These are phyloP conservation scores for Parietaria judaica DNA, from an alignment of 306 rosid genomes.

Conservation along the genomic window DNA sequence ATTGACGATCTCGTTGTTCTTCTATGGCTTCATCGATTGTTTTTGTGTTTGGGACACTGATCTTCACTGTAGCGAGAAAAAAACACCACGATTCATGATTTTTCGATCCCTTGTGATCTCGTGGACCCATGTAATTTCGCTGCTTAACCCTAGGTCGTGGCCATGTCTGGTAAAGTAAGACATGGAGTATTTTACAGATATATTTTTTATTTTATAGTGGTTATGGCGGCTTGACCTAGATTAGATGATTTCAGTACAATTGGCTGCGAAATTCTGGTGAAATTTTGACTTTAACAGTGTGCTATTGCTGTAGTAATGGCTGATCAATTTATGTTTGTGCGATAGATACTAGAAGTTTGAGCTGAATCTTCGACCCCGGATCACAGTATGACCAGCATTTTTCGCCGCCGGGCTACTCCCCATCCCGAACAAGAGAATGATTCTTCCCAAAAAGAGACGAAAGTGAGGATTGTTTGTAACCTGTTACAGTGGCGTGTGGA, in stretches of 20 bases:
- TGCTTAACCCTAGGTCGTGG: too few relatives aligned
- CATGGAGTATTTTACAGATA: neutral
- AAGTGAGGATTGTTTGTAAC: slow-evolving; percentile 16
- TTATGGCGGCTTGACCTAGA: too few relatives aligned
- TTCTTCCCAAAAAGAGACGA: slow-evolving; percentile 17
- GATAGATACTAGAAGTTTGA: slow-evolving; percentile 9
- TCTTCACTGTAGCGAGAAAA: too few relatives aligned
- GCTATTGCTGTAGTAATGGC: neutral
- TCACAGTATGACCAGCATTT: slow-evolving; percentile 16
- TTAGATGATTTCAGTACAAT: too few relatives aligned
- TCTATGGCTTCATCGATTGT: neutral
- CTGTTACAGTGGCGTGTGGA: too few relatives aligned
- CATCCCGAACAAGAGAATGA: slow-evolving; percentile 30
- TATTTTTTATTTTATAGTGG: neutral
- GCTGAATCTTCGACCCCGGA: neutral
- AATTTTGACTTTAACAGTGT: neutral
- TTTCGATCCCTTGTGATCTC: neutral
- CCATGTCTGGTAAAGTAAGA: too few relatives aligned
- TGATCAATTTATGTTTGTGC: slow-evolving; percentile 2
- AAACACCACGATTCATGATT: too few relatives aligned
- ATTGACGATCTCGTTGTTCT: neutral
- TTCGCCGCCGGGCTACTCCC: slow-evolving; percentile 28
- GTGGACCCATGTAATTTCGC: slow-evolving; percentile 1
- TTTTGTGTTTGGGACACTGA: too few relatives aligned
- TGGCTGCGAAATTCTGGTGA: too few relatives aligned